Conservation (phyloP, 768 basidiomycete genomes). For the Phylloporus sp. region DNA sequence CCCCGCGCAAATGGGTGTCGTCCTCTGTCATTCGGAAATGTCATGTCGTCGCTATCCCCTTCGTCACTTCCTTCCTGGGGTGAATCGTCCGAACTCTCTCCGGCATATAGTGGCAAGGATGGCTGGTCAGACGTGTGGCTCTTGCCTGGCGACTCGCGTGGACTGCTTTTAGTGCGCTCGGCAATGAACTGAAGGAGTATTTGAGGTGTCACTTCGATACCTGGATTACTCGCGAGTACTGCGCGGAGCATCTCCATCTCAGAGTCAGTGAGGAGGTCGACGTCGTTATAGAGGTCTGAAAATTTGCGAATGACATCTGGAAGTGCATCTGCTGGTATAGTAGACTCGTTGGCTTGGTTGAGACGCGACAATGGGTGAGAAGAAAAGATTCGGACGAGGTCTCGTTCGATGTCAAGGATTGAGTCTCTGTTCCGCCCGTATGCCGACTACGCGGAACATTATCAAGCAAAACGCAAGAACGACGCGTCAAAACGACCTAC, state of each 20-base stretch:
- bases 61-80: slow-evolving; percentile 33
- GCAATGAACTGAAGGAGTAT: slow-evolving; percentile 65
- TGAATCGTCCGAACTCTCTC: slow-evolving; percentile 32
- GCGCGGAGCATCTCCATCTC: slow-evolving; percentile 60
- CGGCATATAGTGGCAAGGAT: slow-evolving; percentile 4
- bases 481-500: slow-evolving; percentile 20
- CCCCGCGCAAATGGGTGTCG: slow-evolving; percentile 27
- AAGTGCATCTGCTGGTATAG: slow-evolving; percentile 68
- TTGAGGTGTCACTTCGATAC: slow-evolving; percentile 65
- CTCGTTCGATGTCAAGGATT: slow-evolving; percentile 64
- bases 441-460: slow-evolving; percentile 22
- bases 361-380: slow-evolving; percentile 57
- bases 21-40: slow-evolving; percentile 37
- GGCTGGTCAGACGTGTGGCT: slow-evolving; percentile 9
- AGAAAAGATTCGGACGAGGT: slow-evolving; percentile 64
- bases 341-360: slow-evolving; percentile 57
- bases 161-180: slow-evolving; percentile 45
- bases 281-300: slow-evolving; percentile 53
- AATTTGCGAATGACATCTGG: slow-evolving; percentile 67
- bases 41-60: slow-evolving; percentile 35
- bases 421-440: slow-evolving; percentile 67
- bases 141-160: slow-evolving; percentile 27
- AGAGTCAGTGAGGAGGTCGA: slow-evolving; percentile 58
- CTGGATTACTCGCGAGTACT: slow-evolving; percentile 56
- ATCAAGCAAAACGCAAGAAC: neutral